Conservation (phyloP, 495 filamentous ascomycete species). For the Cairneyella variabilis region DNA sequence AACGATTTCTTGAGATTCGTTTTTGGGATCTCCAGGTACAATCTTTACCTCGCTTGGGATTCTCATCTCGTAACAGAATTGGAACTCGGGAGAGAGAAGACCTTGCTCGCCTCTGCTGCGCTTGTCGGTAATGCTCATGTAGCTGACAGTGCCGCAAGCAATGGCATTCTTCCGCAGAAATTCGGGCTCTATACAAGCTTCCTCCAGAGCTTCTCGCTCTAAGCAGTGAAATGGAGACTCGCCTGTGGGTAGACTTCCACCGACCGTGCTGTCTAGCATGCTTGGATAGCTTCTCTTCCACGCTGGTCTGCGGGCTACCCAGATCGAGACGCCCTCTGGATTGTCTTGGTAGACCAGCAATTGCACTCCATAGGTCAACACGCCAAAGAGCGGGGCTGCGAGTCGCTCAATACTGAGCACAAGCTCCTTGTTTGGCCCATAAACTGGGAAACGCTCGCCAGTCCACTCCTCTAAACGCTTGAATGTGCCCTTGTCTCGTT, state of each 20-base stretch:
- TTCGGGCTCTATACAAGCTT: constrained; percentile 37
- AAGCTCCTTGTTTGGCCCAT: constrained; percentile 55
- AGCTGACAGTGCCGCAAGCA: constrained; percentile 35
- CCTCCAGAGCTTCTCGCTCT: constrained; percentile 47
- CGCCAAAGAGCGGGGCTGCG: constrained; percentile 45
- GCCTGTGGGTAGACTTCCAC: constrained; percentile 42
- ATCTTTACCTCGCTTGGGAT: constrained; percentile 33
- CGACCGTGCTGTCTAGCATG: constrained; percentile 51
- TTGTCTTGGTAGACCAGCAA: constrained; percentile 38
- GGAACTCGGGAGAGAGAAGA: constrained; percentile 37
- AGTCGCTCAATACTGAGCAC: constrained; percentile 58
- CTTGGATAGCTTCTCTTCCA: constrained; percentile 44
- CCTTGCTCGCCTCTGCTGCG: constrained; percentile 58
- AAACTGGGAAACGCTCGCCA: constrained; percentile 78
- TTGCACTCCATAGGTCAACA: constrained; percentile 43
- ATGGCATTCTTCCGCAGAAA: constrained; percentile 28
- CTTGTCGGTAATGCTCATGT: constrained; percentile 26
- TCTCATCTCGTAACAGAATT: constrained; percentile 48
- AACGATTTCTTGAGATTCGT: constrained; percentile 45
- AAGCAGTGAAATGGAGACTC: constrained; percentile 41
- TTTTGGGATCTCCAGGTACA: constrained; percentile 40
- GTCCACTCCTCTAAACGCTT: not conserved
- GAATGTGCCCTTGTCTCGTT: not conserved
- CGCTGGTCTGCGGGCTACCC: constrained; percentile 43
- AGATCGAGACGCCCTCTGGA: constrained; percentile 38